phyloP scores from a whole-genome alignment of 2,329 filamentous ascomycete genomes.

The Claviceps fusiformis region DNA sequence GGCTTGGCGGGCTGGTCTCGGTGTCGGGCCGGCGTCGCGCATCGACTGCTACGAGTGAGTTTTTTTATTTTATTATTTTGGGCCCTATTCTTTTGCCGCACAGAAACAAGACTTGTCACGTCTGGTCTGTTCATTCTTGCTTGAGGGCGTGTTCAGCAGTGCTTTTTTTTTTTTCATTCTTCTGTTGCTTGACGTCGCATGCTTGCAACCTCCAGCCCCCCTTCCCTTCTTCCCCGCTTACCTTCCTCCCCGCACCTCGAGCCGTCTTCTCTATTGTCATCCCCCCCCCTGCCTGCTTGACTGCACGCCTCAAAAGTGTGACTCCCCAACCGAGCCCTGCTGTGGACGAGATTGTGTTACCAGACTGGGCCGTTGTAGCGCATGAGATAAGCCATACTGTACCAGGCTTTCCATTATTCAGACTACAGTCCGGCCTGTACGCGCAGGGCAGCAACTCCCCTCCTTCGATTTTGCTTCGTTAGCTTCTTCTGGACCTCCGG shows the following conservation, averaged over 20 bases:
- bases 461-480: background rate
- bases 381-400: background rate
- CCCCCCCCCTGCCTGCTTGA: no score
- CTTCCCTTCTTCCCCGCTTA: background rate
- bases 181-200: background rate
- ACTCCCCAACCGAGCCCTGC: background rate
- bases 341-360: background rate
- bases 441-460: background rate
- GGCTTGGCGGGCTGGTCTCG: slow-evolving; percentile 13
- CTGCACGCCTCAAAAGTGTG: background rate
- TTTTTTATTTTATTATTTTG: background rate
- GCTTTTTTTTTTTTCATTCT: background rate
- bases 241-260: background rate
- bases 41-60: slow-evolving; percentile 15
- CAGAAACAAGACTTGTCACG: background rate
- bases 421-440: background rate
- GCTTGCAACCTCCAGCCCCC: background rate
- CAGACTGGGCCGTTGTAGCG: background rate
- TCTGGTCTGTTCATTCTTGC: background rate
- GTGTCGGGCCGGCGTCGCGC: slow-evolving; percentile 18
- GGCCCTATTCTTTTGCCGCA: background rate
- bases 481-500: background rate
- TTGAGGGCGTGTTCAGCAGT: background rate
- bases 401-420: background rate
- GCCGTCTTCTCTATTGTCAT: background rate